Conservation (phyloP, 2,329 filamentous ascomycete species). For the Beauveria sp. region DNA sequence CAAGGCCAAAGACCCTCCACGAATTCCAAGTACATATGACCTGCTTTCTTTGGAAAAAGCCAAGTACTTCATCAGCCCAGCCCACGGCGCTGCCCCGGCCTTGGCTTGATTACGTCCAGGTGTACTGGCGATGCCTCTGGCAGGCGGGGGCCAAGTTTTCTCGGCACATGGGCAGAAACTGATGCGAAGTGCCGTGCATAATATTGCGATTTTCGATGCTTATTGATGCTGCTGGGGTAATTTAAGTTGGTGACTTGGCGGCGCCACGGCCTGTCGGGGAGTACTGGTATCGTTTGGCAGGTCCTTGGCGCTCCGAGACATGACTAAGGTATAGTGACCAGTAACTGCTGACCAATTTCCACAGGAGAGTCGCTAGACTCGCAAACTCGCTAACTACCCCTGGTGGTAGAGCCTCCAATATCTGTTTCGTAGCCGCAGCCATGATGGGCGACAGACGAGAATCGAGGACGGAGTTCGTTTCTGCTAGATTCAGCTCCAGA, state of each 20-base stretch:
- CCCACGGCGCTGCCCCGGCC: constrained; percentile 7
- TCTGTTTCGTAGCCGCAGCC: not conserved
- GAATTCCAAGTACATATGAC: not conserved
- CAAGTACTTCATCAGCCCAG: not conserved
- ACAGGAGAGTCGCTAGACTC: not conserved
- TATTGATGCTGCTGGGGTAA: too few relatives aligned
- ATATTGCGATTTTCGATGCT: not conserved
- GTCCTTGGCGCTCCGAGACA: not conserved
- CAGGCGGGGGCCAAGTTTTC: not conserved
- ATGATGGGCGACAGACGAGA: not conserved
- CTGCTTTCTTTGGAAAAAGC: not conserved
- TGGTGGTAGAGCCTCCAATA: not conserved
- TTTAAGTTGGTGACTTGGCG: not conserved
- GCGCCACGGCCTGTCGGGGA: not conserved
- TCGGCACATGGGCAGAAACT: not conserved
- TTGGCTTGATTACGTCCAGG: not conserved
- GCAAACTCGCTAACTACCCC: too few relatives aligned
- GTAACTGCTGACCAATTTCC: not conserved
- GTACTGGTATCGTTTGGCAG: not conserved
- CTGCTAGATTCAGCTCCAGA: not conserved
- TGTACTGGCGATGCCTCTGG: not conserved
- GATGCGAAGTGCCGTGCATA: not conserved
- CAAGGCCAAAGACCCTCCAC: not conserved
- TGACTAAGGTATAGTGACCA: not conserved
- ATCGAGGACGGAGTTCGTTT: not conserved